These are phyloP conservation scores for Schoenoplectus tabernaemontani DNA, from an alignment of 202 grass and related monocot genomes.

Conservation along the genomic window DNA sequence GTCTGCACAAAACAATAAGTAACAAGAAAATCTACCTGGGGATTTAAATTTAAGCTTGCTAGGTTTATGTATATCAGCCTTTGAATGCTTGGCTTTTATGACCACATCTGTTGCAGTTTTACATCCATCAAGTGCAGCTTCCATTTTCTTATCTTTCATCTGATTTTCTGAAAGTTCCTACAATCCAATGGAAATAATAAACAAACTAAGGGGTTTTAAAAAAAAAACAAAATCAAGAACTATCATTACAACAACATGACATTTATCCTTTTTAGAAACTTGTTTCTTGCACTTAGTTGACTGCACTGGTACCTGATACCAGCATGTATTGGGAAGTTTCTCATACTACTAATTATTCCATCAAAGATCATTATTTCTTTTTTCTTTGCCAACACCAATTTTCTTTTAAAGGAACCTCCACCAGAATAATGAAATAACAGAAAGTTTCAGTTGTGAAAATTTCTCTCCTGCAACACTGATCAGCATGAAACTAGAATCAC, in stretches of 20 bases:
- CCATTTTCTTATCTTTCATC: slow-evolving; percentile 34
- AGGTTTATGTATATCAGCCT: slow-evolving; percentile 41
- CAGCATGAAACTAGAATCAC: not conserved
- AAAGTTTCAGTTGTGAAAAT: not conserved
- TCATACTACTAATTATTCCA: no score
- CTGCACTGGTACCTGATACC: not conserved
- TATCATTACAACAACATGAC: not conserved
- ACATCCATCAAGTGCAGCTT: slow-evolving; percentile 30
- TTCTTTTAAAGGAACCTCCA: not conserved
- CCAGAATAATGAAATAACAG: not conserved
- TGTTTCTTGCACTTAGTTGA: not conserved
- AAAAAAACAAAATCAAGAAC: not conserved
- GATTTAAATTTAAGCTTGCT: slow-evolving; percentile 43
- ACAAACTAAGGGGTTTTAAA: no score
- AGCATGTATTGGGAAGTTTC: not conserved
- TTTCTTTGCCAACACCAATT: not conserved
- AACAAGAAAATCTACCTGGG: slow-evolving; percentile 43
- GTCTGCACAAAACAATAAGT: slow-evolving; percentile 6
- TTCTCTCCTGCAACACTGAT: not conserved
- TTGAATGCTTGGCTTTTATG: slow-evolving; percentile 36
- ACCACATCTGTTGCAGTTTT: slow-evolving; percentile 29
- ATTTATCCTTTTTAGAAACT: not conserved
- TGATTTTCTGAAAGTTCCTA: not conserved
- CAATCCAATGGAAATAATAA: not conserved
- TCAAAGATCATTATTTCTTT: not conserved